These are phyloP conservation scores for Globisporangium abappressorium DNA, from an alignment of 352 stramenopile species.

Conservation along the genomic window DNA sequence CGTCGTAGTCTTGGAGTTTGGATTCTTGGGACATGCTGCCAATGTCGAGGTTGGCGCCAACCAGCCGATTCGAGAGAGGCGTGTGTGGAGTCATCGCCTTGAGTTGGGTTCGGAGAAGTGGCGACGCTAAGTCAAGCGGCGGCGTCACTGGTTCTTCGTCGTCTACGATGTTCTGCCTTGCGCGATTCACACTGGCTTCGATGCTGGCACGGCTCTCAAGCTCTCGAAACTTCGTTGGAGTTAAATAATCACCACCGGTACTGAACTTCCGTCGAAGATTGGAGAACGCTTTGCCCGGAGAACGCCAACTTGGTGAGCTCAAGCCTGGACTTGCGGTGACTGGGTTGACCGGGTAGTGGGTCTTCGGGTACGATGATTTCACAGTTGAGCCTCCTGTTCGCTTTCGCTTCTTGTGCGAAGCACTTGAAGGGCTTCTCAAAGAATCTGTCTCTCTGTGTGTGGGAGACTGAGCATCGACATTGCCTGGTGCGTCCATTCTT, in stretches of 20 bases:
- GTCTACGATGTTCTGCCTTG: constrained; percentile 30
- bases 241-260: constrained; percentile 40
- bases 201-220: constrained; percentile 28
- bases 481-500: constrained; percentile 26
- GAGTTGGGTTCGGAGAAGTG: constrained; percentile 72
- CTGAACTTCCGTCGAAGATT: constrained; percentile 76
- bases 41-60: constrained; percentile 71
- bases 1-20: constrained; percentile 64
- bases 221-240: constrained; percentile 30
- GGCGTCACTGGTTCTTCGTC: constrained; percentile 63
- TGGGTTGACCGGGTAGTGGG: constrained; percentile 33
- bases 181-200: constrained; percentile 30
- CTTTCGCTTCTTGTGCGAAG: constrained; percentile 46
- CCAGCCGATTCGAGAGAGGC: constrained; percentile 78
- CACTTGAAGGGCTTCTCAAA: constrained; percentile 21
- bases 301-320: constrained; percentile 16
- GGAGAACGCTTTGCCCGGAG: constrained; percentile 22
- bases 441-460: background rate
- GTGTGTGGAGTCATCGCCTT: constrained; percentile 84
- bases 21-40: constrained; percentile 68
- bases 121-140: constrained; percentile 69
- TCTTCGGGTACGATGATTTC: constrained; percentile 44
- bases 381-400: constrained; percentile 23
- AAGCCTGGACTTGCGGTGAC: constrained; percentile 22
- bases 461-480: constrained; percentile 18